Base-by-base conservation (phyloP, 805 yeast genomes). In the Metschnikowia amazonensis region DNA sequence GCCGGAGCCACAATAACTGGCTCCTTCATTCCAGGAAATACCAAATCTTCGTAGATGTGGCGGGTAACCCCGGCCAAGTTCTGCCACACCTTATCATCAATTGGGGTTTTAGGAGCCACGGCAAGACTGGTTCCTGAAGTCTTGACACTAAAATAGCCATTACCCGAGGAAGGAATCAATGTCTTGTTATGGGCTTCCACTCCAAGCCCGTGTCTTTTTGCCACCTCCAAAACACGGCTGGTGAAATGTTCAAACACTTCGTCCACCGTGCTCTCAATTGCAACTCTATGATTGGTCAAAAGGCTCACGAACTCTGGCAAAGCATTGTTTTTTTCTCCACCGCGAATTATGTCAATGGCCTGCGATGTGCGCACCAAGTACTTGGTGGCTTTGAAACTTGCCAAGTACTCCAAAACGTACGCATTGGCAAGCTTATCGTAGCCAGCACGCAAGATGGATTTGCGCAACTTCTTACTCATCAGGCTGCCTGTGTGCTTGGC, bases 251-350 rank as follows among this genome's bases (percentile, higher is more conserved):
- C 68, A 14, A 66, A 53, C 3, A 74, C 75, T 16, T 67, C 73
- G 4, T 67, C 63, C 1, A 76, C 69, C 18, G 74, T 64, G 13
- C 81, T 73, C 50, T 81, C 88, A 36, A 80, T 65, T 16, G 79
- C 75, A 45, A 86, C 71, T 58, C 95, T 72, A 57, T 84, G 84
- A 63, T 87, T 85, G 36, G 83, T 70, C 29, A 73, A 58, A 34
- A 81, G 68, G 25, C 65, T 62, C 3, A 78, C 78, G 21, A 70
- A 63, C 59, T 86, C 92, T 2, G 95, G 95, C 38, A 86, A 66
- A 1, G 94, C 89, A 58, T 86, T 86, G 21, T 82, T 73, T 64
- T 86, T 86, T 47, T 81, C 75, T 36, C 95, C 95, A 24, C 94
- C 94, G 10, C 65, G 58, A 48, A 87, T 70, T 20, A 82, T 72